phyloP scores from a whole-genome alignment of 108 stramenopile species.

The Pseudonitzschia pungens region DNA sequence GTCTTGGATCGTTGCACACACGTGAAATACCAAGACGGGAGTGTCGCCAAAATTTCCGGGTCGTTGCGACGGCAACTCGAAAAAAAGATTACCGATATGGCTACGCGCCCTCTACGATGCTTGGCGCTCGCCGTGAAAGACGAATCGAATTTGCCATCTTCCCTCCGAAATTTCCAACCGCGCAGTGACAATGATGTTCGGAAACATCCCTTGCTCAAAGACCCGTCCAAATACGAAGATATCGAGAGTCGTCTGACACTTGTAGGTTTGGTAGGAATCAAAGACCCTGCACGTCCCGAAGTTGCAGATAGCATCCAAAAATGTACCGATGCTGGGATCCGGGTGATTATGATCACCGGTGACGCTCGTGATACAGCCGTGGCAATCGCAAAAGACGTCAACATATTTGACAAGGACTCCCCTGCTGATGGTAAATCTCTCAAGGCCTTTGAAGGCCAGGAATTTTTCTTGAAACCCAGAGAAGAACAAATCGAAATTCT shows the following conservation, averaged over 20 bases:
- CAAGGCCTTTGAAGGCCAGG: constrained; percentile 85
- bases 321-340: constrained; percentile 92
- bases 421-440: constrained; percentile 13
- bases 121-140: constrained; percentile 93
- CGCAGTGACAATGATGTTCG: constrained; percentile 41
- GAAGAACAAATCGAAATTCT: constrained; percentile 65
- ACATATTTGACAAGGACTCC: constrained; percentile 59
- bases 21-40: constrained; percentile 83
- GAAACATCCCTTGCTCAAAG: constrained; percentile 62
- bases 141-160: constrained; percentile 51
- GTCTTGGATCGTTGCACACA: constrained; percentile 91
- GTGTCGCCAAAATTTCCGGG: constrained; percentile 65
- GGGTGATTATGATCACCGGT: constrained; percentile 99
- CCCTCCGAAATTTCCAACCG: constrained; percentile 42
- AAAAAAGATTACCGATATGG: constrained; percentile 74
- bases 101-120: constrained; percentile 90
- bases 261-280: constrained; percentile 94
- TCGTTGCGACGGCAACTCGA: constrained; percentile 62
- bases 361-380: constrained; percentile 96
- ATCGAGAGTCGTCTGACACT: constrained; percentile 94
- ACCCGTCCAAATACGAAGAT: constrained; percentile 77
- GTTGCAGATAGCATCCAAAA: constrained; percentile 89
- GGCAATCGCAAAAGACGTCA: constrained; percentile 73
- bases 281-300: constrained; percentile 98
- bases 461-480: constrained; percentile 77